Evolutionary conservation across 352 stramenopile species (phyloP).

Genomic region (Phytophthora rubi): DNA sequence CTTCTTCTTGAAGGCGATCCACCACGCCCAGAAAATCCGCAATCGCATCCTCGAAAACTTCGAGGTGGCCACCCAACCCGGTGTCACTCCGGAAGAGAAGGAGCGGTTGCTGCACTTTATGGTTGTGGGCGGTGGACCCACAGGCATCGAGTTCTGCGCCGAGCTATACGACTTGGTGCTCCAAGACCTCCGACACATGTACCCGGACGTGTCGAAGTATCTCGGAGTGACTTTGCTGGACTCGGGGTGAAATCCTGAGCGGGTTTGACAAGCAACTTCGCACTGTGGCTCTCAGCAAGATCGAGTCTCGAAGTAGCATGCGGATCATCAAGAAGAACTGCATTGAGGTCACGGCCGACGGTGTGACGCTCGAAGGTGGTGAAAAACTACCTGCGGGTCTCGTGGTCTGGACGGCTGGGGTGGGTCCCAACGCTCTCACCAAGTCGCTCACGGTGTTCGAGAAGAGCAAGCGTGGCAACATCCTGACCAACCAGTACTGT

Average conservation of each 20-base stretch:
- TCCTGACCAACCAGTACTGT: conserved; percentile 83
- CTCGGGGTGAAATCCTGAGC: conserved; percentile 67
- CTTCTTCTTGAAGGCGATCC: conserved; percentile 97
- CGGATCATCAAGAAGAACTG: conserved; percentile 80
- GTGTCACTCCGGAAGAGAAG: conserved; percentile 80
- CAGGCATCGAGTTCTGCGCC: conserved; percentile 94
- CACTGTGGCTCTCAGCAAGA: conserved; percentile 70
- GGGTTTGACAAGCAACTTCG: conserved; percentile 71
- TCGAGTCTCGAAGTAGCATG: conserved; percentile 73
- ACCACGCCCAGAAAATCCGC: conserved; percentile 90
- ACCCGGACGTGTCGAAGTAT: conserved; percentile 73
- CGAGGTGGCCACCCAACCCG: conserved; percentile 92
- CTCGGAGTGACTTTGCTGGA: conserved; percentile 69
- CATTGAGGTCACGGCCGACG: conserved; percentile 57
- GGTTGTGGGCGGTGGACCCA: conserved; percentile 95
- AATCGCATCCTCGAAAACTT: conserved; percentile 90
- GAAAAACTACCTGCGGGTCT: conserved; percentile 66
- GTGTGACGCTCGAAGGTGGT: conserved; percentile 63
- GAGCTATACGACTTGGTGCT: conserved; percentile 95
- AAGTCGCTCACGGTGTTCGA: conserved; percentile 68
- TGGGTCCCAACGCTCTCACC: conserved; percentile 75
- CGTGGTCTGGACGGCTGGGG: conserved; percentile 77
- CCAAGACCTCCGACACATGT: conserved; percentile 89
- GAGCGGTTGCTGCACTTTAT: conserved; percentile 94
- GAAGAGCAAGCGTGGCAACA: conserved; percentile 77